Evolutionary conservation across 78 protist species (phyloP).

Genomic region (Polysphondylium violaceum): DNA sequence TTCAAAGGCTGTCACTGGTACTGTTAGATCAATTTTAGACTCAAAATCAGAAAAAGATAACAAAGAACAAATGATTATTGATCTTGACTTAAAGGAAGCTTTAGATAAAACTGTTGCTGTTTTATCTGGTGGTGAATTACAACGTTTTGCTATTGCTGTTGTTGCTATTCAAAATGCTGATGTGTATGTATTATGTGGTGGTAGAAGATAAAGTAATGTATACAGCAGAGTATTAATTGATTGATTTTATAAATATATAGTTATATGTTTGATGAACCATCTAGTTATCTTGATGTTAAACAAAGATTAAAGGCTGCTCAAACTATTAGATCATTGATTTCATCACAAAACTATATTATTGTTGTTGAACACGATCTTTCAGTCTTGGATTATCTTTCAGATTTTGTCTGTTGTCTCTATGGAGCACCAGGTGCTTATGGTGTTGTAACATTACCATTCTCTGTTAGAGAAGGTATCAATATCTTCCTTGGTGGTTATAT

Average conservation of each 20-base stretch:
- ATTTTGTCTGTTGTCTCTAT: conserved; percentile 98
- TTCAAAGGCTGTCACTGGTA: conserved; percentile 95
- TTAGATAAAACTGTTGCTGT: conserved; percentile 87
- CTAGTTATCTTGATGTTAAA: conserved; percentile 98
- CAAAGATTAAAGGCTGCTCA: conserved; percentile 99
- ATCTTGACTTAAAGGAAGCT: conserved; percentile 89
- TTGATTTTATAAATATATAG: conserved; percentile 8
- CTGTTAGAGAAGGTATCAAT: conserved; percentile 99
- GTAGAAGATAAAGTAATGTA: neutral
- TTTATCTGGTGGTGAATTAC: conserved; percentile 99
- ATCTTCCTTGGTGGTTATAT: conserved; percentile 98
- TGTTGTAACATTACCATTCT: conserved; percentile 99
- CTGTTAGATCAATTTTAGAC: conserved; percentile 85
- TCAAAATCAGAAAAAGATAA: conserved; percentile 82
- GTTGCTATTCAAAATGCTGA: conserved; percentile 86
- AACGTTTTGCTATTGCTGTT: conserved; percentile 98
- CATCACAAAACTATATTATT: conserved; percentile 89
- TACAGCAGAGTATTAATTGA: neutral
- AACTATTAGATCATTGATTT: conserved; percentile 93
- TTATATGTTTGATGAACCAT: conserved; percentile 99
- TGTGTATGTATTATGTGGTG: conserved; percentile 43
- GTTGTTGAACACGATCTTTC: conserved; percentile 99
- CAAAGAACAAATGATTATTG: conserved; percentile 63
- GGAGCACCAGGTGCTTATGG: conserved; percentile 99
- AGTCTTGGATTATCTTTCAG: conserved; percentile 99